Percentiles rank a stretch among this genome's conserved stretches.
Conservation (phyloP, 2,329 filamentous ascomycete genomes). For the Blastomyces parvus region DNA sequence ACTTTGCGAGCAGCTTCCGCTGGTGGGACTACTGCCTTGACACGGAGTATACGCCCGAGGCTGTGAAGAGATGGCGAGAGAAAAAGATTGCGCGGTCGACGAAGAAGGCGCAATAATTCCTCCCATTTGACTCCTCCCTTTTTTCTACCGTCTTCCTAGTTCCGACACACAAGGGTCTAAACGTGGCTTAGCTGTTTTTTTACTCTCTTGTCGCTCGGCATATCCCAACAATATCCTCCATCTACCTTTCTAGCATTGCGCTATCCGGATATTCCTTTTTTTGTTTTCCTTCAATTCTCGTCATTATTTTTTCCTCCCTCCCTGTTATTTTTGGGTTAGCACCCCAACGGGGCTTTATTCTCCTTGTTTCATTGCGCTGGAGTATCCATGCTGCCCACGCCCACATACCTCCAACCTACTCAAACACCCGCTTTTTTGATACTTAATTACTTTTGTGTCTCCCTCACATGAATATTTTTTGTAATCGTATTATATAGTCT, state of each 20-base stretch:
- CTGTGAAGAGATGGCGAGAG: constrained; percentile 72
- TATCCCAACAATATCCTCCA: background rate
- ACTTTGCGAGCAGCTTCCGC: constrained; percentile 94
- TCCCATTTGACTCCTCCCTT: background rate
- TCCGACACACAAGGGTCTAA: background rate
- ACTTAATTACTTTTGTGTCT: background rate
- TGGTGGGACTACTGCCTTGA: constrained; percentile 97
- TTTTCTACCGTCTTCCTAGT: background rate
- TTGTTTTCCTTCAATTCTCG: background rate
- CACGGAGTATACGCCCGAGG: constrained; percentile 85
- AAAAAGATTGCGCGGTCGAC: constrained; percentile 20
- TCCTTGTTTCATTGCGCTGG: background rate
- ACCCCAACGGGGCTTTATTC: background rate
- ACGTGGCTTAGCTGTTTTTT: too few relatives aligned
- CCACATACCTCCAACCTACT: background rate
- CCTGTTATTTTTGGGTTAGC: background rate
- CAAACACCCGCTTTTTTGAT: background rate
- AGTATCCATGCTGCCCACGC: constrained; percentile 1
- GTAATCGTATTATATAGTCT: background rate
- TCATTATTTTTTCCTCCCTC: background rate
- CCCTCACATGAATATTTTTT: background rate
- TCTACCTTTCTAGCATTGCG: background rate
- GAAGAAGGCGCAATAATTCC: constrained; percentile 14
- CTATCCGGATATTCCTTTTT: background rate
- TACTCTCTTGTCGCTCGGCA: background rate